Percentiles rank a stretch among this genome's conserved stretches.
phyloP scores from a whole-genome alignment of 2,329 filamentous ascomycete genomes.

The Lachnellula arida region DNA sequence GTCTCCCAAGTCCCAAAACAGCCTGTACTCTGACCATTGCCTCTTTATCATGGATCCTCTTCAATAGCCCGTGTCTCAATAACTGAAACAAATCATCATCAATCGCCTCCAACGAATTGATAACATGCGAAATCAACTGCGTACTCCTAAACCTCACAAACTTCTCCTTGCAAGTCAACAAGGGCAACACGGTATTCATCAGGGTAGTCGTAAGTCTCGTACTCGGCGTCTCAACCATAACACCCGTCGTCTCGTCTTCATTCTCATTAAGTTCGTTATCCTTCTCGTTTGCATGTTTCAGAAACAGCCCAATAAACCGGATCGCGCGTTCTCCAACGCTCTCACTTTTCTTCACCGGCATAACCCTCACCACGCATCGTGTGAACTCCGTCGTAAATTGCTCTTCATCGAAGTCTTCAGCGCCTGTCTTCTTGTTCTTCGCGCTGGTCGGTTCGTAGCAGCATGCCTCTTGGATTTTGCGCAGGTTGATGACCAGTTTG shows the following conservation, averaged over 20 bases:
- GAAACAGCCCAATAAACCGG: conserved; percentile 81
- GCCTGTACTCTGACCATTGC: conserved; percentile 88
- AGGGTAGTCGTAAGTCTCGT: conserved; percentile 72
- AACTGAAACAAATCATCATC: conserved; percentile 88
- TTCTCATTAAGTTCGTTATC: conserved; percentile 62
- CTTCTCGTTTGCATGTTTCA: conserved; percentile 67
- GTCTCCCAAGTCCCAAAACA: conserved; percentile 78
- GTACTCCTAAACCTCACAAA: conserved; percentile 84
- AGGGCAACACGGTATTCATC: conserved; percentile 66
- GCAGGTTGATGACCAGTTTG: conserved; percentile 80
- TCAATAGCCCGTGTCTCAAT: conserved; percentile 72
- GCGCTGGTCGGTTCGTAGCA: conserved; percentile 56
- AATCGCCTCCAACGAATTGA: conserved; percentile 88
- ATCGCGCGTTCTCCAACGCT: conserved; percentile 79
- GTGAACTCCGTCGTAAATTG: conserved; percentile 85
- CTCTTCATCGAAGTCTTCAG: conserved; percentile 71
- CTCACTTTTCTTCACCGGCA: conserved; percentile 90
- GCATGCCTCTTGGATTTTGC: conserved; percentile 87
- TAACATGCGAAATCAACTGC: conserved; percentile 83
- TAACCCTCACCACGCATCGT: conserved; percentile 73
- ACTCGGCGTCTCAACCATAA: conserved; percentile 77
- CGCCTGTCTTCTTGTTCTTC: conserved; percentile 47
- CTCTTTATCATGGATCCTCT: conserved; percentile 89
- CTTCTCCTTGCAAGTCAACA: conserved; percentile 88
- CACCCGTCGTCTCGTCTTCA: conserved; percentile 63